These are phyloP conservation scores for Neonectria punicea DNA, from an alignment of 2,329 filamentous ascomycete genomes.

Conservation along the genomic window DNA sequence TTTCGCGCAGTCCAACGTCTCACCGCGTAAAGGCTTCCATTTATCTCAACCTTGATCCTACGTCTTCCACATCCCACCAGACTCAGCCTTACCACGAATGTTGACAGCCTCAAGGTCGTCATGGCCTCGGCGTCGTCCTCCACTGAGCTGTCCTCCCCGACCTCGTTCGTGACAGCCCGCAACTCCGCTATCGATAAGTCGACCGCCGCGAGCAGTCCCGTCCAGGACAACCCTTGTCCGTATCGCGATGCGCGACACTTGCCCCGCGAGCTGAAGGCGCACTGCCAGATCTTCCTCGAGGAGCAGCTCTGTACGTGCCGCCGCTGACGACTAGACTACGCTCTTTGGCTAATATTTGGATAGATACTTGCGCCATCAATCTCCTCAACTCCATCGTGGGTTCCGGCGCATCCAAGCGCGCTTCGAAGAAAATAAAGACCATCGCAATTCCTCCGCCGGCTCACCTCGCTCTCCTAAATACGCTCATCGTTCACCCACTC, in stretches of 20 bases:
- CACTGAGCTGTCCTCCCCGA: slow-evolving; percentile 43
- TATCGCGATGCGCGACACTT: slow-evolving; percentile 68
- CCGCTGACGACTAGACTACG: background rate
- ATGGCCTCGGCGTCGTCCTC: slow-evolving; percentile 39
- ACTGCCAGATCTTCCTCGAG: slow-evolving; percentile 79
- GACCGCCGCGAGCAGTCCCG: slow-evolving; percentile 51
- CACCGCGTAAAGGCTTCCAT: slow-evolving; percentile 33
- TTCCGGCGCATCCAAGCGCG: slow-evolving; percentile 56
- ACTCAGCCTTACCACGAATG: slow-evolving; percentile 25
- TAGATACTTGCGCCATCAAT: slow-evolving; percentile 61
- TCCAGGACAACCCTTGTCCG: slow-evolving; percentile 42
- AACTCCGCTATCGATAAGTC: slow-evolving; percentile 44
- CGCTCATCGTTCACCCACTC: slow-evolving; percentile 82
- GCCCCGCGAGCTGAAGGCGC: slow-evolving; percentile 71
- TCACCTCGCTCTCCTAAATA: slow-evolving; percentile 81
- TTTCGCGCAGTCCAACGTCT: slow-evolving; percentile 9
- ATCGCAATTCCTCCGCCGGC: slow-evolving; percentile 75
- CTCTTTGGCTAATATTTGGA: slow-evolving; percentile 4
- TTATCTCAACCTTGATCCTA: slow-evolving; percentile 1
- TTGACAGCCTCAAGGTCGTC: slow-evolving; percentile 24
- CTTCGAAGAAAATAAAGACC: slow-evolving; percentile 47
- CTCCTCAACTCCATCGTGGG: slow-evolving; percentile 73
- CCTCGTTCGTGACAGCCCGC: slow-evolving; percentile 51
- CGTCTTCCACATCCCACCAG: slow-evolving; percentile 7
- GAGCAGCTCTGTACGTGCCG: slow-evolving; percentile 72